phyloP scores from a whole-genome alignment of 495 filamentous ascomycete species.

The Tuber umbilicatum region DNA sequence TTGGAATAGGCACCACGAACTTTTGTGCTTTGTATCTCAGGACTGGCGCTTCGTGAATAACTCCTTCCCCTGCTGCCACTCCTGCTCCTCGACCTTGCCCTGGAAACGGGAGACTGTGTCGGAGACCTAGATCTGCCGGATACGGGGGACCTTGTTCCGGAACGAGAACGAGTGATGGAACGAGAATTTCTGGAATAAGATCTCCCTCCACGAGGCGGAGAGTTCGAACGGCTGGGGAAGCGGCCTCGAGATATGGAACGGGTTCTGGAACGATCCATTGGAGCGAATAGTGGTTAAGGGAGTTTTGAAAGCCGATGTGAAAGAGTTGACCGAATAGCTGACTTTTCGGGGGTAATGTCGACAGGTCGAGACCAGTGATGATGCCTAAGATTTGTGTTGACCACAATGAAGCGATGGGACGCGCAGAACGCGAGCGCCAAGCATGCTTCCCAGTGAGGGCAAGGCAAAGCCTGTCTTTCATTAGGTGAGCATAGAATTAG shows the following conservation, averaged over 20 bases:
- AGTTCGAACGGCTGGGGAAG: slow-evolving; percentile 32
- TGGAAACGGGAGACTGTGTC: slow-evolving; percentile 14
- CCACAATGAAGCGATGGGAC: background rate
- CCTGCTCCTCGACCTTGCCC: slow-evolving; percentile 29
- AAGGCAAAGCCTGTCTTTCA: background rate
- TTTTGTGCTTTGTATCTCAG: slow-evolving; percentile 42
- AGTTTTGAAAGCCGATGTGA: background rate
- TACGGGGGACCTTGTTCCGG: slow-evolving; percentile 30
- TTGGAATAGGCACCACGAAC: slow-evolving; percentile 14
- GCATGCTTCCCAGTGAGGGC: background rate
- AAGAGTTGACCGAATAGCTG: background rate
- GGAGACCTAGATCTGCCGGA: slow-evolving; percentile 18
- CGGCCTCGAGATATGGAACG: slow-evolving; percentile 21
- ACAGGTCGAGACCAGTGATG: background rate
- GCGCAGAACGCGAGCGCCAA: slow-evolving; percentile 5
- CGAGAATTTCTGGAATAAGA: slow-evolving; percentile 29
- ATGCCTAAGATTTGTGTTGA: background rate
- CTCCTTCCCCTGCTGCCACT: slow-evolving; percentile 35
- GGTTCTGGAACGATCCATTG: slow-evolving; percentile 29
- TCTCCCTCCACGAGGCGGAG: slow-evolving; percentile 30
- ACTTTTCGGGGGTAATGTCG: background rate
- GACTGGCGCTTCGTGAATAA: slow-evolving; percentile 36
- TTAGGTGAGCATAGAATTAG: background rate
- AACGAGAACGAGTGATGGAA: slow-evolving; percentile 29
- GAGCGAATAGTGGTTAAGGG: background rate